phyloP scores from a whole-genome alignment of 2,329 filamentous ascomycete species.

The Aspergillus floridensis region DNA sequence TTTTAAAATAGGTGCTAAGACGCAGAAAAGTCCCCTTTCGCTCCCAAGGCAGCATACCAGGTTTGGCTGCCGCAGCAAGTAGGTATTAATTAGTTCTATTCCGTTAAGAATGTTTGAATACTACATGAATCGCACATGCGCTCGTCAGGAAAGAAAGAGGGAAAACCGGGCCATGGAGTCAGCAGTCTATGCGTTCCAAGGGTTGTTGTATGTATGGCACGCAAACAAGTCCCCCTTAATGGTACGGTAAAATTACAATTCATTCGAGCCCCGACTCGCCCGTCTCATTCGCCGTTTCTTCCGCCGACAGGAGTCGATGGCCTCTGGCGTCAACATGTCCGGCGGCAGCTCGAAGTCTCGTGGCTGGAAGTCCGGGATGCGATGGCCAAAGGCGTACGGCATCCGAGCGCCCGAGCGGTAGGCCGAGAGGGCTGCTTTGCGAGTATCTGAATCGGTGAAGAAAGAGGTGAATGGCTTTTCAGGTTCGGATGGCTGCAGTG shows the following conservation, averaged over 20 bases:
- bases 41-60: background rate
- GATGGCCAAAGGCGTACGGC: conserved; percentile 75
- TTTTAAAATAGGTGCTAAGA: no score
- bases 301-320: conserved; percentile 41
- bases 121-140: no score
- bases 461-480: conserved; percentile 76
- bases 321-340: conserved; percentile 51
- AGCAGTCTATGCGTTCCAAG: background rate
- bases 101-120: background rate
- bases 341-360: conserved; percentile 72
- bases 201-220: no score
- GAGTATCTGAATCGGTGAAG: conserved; percentile 74
- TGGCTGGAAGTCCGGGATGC: conserved; percentile 70
- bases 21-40: no score
- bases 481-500: conserved; percentile 32
- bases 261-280: conserved; percentile 23
- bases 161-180: background rate
- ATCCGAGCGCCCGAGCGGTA: conserved; percentile 64
- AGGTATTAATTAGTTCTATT: background rate
- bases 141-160: no score
- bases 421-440: conserved; percentile 74
- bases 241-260: background rate
- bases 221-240: background rate
- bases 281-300: conserved; percentile 38
- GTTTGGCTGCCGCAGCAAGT: background rate